Evolutionary conservation across 352 stramenopile species (phyloP).

Genomic region (Pythium rishiriense): DNA sequence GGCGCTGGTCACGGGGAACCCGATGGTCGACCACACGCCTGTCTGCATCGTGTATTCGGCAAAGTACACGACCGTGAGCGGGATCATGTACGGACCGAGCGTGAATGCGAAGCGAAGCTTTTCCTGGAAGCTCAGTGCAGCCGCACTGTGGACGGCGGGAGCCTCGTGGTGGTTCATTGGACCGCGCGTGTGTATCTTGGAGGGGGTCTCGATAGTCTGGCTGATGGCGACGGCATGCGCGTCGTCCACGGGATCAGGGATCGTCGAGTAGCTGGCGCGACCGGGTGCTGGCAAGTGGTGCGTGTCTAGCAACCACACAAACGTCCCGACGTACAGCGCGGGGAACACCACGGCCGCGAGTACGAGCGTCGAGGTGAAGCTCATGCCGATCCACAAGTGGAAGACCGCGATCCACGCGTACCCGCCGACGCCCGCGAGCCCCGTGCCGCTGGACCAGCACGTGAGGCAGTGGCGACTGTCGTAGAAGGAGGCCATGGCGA

Average conservation of each 20-base stretch:
- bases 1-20: slow-evolving; percentile 85
- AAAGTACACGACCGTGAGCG: slow-evolving; percentile 91
- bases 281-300: slow-evolving; percentile 47
- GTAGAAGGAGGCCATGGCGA: slow-evolving; percentile 87
- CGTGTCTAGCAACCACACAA: slow-evolving; percentile 63
- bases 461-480: slow-evolving; percentile 79
- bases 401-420: slow-evolving; percentile 89
- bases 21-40: slow-evolving; percentile 93
- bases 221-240: slow-evolving; percentile 10
- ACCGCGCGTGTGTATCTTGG: not conserved
- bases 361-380: slow-evolving; percentile 62
- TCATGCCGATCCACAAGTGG: slow-evolving; percentile 62
- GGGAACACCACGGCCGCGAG: slow-evolving; percentile 61
- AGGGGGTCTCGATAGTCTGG: slow-evolving; percentile 16
- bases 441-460: slow-evolving; percentile 92
- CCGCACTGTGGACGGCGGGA: not conserved
- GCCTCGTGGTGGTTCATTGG: not conserved
- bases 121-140: slow-evolving; percentile 51
- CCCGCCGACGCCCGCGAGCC: slow-evolving; percentile 89
- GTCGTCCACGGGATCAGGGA: slow-evolving; percentile 18
- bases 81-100: slow-evolving; percentile 90
- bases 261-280: slow-evolving; percentile 27
- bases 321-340: slow-evolving; percentile 58
- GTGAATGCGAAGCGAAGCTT: slow-evolving; percentile 75
- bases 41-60: slow-evolving; percentile 94